phyloP scores from a whole-genome alignment of 495 filamentous ascomycete genomes.

The Copromyces sp. region DNA sequence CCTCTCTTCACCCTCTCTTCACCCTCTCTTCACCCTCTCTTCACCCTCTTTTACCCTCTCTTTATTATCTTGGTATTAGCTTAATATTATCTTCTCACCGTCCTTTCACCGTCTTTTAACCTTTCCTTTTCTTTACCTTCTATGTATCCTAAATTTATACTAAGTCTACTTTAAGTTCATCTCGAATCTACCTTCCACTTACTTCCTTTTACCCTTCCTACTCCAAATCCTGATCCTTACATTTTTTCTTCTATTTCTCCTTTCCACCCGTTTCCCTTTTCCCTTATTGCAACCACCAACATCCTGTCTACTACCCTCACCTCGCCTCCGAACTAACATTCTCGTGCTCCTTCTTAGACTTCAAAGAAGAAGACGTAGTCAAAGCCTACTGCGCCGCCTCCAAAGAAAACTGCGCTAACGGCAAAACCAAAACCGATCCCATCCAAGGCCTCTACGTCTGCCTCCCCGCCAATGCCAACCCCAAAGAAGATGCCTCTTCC shows the following conservation, averaged over 20 bases:
- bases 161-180: too few relatives aligned
- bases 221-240: fast-evolving
- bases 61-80: not conserved
- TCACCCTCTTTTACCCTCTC: not conserved
- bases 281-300: not conserved
- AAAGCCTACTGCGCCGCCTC: conserved; percentile 31
- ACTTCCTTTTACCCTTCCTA: not conserved
- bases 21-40: not conserved
- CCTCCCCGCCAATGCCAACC: conserved; percentile 17
- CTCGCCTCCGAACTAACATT: not conserved
- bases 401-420: conserved; percentile 25
- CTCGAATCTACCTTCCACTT: too few relatives aligned
- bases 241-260: not conserved
- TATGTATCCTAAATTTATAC: not conserved
- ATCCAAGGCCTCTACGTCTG: conserved; percentile 33
- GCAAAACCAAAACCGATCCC: conserved; percentile 29
- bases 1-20: not conserved
- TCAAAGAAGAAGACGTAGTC: conserved; percentile 27
- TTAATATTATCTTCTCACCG: too few relatives aligned
- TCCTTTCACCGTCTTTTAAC: not conserved
- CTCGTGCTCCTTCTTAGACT: conserved; percentile 15
- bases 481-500: conserved; percentile 10
- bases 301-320: not conserved
- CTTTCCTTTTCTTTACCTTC: not conserved
- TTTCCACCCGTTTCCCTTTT: not conserved